Evolutionary conservation across 108 stramenopile genomes (phyloP).

Genomic region (Cyclotella choctawhatcheeana): DNA sequence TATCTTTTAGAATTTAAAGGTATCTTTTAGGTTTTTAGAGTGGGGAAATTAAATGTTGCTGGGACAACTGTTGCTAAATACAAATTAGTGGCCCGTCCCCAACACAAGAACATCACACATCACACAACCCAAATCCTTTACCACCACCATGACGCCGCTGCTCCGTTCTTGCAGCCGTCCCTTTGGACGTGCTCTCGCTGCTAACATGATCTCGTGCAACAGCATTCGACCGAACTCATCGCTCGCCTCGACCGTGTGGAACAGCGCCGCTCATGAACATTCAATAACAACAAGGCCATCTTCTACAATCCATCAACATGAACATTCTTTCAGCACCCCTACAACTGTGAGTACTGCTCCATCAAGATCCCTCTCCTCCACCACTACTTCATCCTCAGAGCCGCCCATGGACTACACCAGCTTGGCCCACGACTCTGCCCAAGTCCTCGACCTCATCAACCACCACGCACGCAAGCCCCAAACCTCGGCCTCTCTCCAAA

Average conservation of each 20-base stretch:
- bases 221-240: neutral
- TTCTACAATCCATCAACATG: no score
- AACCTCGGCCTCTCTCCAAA: slow-evolving; percentile 42
- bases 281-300: no score
- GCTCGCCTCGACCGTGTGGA: neutral
- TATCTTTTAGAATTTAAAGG: no score
- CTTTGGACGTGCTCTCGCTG: neutral
- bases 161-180: neutral
- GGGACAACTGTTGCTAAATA: no score
- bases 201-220: neutral
- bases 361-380: neutral
- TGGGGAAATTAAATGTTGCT: no score
- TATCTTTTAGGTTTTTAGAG: no score
- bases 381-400: neutral
- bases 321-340: no score
- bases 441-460: slow-evolving; percentile 8
- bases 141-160: neutral
- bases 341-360: no score
- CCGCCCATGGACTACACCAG: neutral
- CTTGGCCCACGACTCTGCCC: neutral
- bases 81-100: no score
- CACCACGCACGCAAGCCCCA: slow-evolving; percentile 13
- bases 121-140: no score
- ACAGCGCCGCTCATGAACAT: neutral
- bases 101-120: no score